Base-by-base conservation (phyloP, 345 rosid species). In the Eucalyptus albens region DNA sequence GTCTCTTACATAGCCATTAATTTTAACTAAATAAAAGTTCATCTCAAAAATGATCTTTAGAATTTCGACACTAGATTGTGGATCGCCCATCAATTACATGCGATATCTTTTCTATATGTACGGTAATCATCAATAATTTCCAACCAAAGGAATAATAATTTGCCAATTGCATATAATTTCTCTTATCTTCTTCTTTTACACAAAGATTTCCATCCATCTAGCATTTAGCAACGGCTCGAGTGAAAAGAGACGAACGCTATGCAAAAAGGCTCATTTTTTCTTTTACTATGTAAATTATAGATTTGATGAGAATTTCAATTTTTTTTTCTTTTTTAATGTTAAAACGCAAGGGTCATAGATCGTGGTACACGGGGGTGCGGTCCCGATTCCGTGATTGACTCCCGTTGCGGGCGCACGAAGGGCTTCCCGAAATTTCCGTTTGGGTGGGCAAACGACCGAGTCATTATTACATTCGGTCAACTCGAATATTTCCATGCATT, bases 1-100 rank as follows among this genome's bases (percentile, higher is more conserved):
- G 45, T 21, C 47, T 77, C 15, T 77, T 19, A 3, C 1, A 1
- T 0, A 5, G 2, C 9, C 27, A 21, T 77, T 24, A 19, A 72
- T 37, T 37, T 72, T 37, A 37, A 72, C 4, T 37, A 19, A 21
- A 72, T 37, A 19, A 72, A 19, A 72, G 4, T 0, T 11, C 0
- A 77, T 37, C 27, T 72, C 3, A 0, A 5, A 37, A 72, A 40
- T 0, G 0, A 19, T 72, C 45, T 72, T 0, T 37, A 11, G 2
- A 37, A 19, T 72, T 21, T 72, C 1, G 5, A 10, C 15, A 77
- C 4, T 1, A 3, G 8, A 77, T 6, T 11, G 12, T 77, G 15
- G 15, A 21, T 77, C 0, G 1, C 12, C 45, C 37, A 37, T 11
- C 15, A 77, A 19, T 77, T 3, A 1, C 8, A 6, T 6, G 8